Percentiles rank a stretch among this genome's conserved stretches.
Conservation (phyloP, 371 early-diverging fungal genomes). For the Mucor indicus region DNA sequence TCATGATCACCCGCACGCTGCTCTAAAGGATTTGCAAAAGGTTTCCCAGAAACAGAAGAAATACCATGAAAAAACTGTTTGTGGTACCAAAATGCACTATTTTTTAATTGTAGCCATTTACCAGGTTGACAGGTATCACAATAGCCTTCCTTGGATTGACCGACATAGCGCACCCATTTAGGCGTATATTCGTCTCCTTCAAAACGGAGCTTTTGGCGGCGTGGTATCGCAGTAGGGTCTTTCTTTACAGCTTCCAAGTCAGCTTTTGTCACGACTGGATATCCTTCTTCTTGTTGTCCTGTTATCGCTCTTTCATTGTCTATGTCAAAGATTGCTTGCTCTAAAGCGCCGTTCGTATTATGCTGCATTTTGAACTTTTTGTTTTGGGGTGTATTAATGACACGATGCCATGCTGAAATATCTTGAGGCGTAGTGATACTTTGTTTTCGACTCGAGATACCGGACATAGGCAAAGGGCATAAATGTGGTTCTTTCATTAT, state of each 20-base stretch:
- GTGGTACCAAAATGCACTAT: conserved; percentile 94
- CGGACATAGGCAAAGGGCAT: conserved; percentile 21
- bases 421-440: conserved; percentile 20
- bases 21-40: conserved; percentile 71
- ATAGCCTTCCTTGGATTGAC: conserved; percentile 81
- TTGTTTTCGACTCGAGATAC: conserved; percentile 8
- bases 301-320: too few relatives aligned
- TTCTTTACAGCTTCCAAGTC: conserved; percentile 32
- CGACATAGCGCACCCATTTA: conserved; percentile 78
- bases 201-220: conserved; percentile 67
- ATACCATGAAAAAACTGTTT: conserved; percentile 90
- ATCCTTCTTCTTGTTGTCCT: too few relatives aligned
- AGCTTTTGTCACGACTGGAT: conserved; percentile 29
- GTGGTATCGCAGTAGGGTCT: conserved; percentile 39
- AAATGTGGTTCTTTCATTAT: background rate
- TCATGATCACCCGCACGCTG: conserved; percentile 58
- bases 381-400: background rate
- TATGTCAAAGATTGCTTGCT: too few relatives aligned
- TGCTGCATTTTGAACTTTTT: too few relatives aligned
- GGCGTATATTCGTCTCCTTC: conserved; percentile 86
- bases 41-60: conserved; percentile 82
- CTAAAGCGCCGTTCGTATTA: too few relatives aligned
- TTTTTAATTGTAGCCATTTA: conserved; percentile 91
- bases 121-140: conserved; percentile 85
- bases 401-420: conserved; percentile 18